These are phyloP conservation scores for Globisporangium emineosum DNA, from an alignment of 352 stramenopile species.

Conservation along the genomic window DNA sequence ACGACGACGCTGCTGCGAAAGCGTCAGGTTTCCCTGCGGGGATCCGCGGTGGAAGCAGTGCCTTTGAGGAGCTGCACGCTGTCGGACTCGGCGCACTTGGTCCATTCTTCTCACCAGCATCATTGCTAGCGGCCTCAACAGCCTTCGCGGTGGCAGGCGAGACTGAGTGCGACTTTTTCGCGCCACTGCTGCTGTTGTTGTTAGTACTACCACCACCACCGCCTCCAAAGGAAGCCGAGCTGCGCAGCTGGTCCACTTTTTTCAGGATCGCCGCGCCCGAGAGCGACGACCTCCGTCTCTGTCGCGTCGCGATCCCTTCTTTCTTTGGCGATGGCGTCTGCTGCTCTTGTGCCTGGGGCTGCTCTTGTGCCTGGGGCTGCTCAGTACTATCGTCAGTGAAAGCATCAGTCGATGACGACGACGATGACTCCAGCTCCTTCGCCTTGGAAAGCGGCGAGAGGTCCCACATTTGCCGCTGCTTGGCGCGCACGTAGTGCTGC, in stretches of 20 bases:
- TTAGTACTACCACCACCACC: not conserved
- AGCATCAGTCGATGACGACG: not conserved
- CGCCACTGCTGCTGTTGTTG: not conserved
- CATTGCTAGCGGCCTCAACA: not conserved
- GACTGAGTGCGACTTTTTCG: slow-evolving; percentile 17
- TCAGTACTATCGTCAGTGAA: not conserved
- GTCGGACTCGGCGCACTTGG: not conserved
- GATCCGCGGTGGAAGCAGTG: slow-evolving; percentile 17
- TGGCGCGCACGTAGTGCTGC: slow-evolving; percentile 89
- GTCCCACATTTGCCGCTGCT: slow-evolving; percentile 33
- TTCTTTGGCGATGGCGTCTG: not conserved
- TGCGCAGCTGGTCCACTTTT: slow-evolving; percentile 15
- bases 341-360: not conserved
- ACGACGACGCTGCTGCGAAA: not conserved
- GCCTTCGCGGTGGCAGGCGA: not conserved
- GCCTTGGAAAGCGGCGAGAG: not conserved
- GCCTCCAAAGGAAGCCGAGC: slow-evolving; percentile 1
- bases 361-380: no score
- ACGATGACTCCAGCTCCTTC: not conserved
- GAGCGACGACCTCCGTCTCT: slow-evolving; percentile 8
- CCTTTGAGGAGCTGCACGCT: not conserved
- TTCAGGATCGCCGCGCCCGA: slow-evolving; percentile 13
- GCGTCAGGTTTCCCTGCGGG: slow-evolving; percentile 5
- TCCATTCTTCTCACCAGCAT: not conserved
- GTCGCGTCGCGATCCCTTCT: slow-evolving; percentile 9